Evolutionary conservation across 2,329 filamentous ascomycete species (phyloP), one percentile per base, ranked within the genome.

Genomic region (Xylariaceae sp.): DNA sequence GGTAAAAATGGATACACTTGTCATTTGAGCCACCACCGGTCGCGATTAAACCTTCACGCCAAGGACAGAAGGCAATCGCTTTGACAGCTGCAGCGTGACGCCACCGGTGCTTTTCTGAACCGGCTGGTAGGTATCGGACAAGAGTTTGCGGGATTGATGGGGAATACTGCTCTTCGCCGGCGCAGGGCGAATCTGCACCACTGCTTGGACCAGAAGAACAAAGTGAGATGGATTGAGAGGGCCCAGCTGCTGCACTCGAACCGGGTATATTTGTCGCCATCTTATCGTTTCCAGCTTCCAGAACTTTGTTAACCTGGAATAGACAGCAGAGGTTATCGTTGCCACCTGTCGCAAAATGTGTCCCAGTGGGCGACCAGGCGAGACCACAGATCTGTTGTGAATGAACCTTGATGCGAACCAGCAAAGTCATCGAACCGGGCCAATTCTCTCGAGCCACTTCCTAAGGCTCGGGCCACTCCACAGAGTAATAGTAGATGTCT

Each of bases 1-100:
- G 92, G 72, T 89, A 97, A 76, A 99, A 99, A 73, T 96, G 92
- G 53, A 99, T 96, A 70, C 91, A 91, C 64, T 91, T 91, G 74
- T 99, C 93, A 66, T 95, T 96, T 39, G 90, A 93, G 20, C 94
- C 94, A 32, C 94, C 93, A 3, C 94, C 92, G 1, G 93, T 95
- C 11, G 94, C 94, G 32, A 99, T 74, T 4, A 99, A 80, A 3
- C 88, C 89, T 20, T 89, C 84, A 51, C 93, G 89, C 93, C 92
- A 99, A 0, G 94, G 93, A 59, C 93, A 96, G 72, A 97, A 97
- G 2, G 94, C 92, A 63, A 97, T 94, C 26, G 94, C 94, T 72
- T 99, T 99, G 61, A 97, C 89, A 2, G 94, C 94, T 0, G 93
- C 93, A 21, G 84, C 84, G 69, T 99, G 91, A 9, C 78, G 72